Conservation (phyloP, 2,329 filamentous ascomycete species). For the Penicillium corylophilum region DNA sequence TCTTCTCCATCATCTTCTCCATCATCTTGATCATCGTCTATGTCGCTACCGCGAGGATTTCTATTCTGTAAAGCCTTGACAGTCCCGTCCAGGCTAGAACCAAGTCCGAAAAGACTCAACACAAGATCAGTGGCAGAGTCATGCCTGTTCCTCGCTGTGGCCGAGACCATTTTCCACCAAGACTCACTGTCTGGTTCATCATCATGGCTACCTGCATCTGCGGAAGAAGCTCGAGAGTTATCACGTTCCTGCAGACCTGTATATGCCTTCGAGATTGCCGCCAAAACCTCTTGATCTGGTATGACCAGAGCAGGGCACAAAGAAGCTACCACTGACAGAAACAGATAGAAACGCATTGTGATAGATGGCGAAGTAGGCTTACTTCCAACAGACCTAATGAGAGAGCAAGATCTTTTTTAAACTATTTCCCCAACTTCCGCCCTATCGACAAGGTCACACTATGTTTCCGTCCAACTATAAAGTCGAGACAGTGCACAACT, state of each 20-base stretch:
- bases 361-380: not conserved
- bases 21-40: not conserved
- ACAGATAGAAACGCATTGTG: slow-evolving; percentile 7
- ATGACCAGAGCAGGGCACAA: slow-evolving; percentile 12
- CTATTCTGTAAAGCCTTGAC: not conserved
- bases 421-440: not conserved
- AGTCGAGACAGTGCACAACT: not conserved
- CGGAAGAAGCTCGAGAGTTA: not conserved
- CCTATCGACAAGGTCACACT: not conserved
- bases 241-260: not conserved
- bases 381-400: not conserved
- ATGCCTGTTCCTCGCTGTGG: not conserved
- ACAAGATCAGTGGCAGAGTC: not conserved
- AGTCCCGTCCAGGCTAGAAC: not conserved
- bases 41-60: not conserved
- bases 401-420: not conserved
- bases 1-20: not conserved
- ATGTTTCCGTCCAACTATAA: not conserved
- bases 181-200: not conserved
- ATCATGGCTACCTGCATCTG: not conserved
- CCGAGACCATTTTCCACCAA: not conserved
- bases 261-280: not conserved
- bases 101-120: not conserved
- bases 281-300: slow-evolving; percentile 10
- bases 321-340: not conserved